A percentile compares a stretch with the other conserved stretches of the same genome.
Conservation (phyloP, 2,329 filamentous ascomycete genomes). For the Aureobasidium mangrovei region DNA sequence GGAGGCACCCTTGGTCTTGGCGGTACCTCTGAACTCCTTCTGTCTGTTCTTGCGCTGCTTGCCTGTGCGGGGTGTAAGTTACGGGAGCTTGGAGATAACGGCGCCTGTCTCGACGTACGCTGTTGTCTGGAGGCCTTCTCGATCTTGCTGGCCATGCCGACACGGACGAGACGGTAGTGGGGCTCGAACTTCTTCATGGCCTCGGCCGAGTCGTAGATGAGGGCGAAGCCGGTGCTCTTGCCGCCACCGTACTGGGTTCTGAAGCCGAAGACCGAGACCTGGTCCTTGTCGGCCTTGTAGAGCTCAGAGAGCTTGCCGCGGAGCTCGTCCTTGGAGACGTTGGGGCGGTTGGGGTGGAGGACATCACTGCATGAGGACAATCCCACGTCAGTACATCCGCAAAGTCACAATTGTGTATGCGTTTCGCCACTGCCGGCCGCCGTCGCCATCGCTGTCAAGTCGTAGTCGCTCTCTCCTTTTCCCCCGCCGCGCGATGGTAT, state of each 20-base stretch:
- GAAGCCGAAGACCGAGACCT: constrained; percentile 96
- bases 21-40: constrained; percentile 96
- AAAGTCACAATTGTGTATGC: too few species aligned
- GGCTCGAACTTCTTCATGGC: constrained; percentile 99
- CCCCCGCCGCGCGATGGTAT: too few species aligned
- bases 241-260: constrained; percentile 98
- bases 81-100: background rate
- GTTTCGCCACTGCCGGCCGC: too few species aligned
- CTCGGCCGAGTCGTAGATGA: constrained; percentile 97
- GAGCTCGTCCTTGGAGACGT: constrained; percentile 99
- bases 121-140: constrained; percentile 98
- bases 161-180: constrained; percentile 89
- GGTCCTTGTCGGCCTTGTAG: constrained; percentile 98
- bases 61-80: constrained; percentile 50
- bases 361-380: constrained; percentile 63
- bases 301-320: constrained; percentile 86
- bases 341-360: constrained; percentile 96
- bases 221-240: constrained; percentile 98
- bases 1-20: constrained; percentile 94
- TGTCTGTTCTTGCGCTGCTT: constrained; percentile 99
- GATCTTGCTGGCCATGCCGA: constrained; percentile 85
- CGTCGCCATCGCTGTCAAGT: too few species aligned
- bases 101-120: constrained; percentile 60
- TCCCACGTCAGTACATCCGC: constrained; percentile 5
- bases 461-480: too few species aligned